Conservation (phyloP, 805 yeast genomes). For the Starmerella vitae region DNA sequence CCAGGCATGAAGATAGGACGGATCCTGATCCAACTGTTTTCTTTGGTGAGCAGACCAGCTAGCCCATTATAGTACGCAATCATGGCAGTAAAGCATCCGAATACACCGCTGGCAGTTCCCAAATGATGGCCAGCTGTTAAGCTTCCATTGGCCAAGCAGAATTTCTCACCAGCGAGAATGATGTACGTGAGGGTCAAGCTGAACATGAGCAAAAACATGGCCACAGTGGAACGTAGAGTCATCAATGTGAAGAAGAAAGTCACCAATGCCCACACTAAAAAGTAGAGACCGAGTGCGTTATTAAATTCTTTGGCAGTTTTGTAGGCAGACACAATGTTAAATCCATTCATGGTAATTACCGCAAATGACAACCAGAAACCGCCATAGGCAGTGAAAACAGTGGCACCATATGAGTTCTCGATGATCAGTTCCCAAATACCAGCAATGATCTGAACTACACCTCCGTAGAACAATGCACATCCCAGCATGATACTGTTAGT, state of each 20-base stretch:
- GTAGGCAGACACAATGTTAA: conserved; percentile 37
- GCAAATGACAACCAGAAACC: conserved; percentile 57
- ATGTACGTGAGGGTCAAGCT: conserved; percentile 42
- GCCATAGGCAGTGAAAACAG: conserved; percentile 34
- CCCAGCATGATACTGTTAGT: conserved; percentile 45
- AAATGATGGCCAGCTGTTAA: conserved; percentile 28
- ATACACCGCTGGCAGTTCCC: conserved; percentile 47
- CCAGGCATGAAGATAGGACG: conserved; percentile 40
- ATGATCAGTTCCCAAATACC: conserved; percentile 56
- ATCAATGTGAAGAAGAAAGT: conserved; percentile 41
- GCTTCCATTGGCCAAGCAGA: conserved; percentile 24
- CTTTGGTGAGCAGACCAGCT: conserved; percentile 45
- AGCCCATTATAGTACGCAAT: conserved; percentile 52
- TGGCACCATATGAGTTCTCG: conserved; percentile 55
- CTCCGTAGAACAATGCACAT: conserved; percentile 51
- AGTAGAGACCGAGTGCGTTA: conserved; percentile 45
- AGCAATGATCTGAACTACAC: conserved; percentile 46
- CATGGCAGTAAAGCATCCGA: conserved; percentile 44
- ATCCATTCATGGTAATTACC: conserved; percentile 40
- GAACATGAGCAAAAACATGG: conserved; percentile 46
- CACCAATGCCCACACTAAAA: conserved; percentile 52
- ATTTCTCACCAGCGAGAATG: conserved; percentile 40
- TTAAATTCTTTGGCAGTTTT: conserved; percentile 23
- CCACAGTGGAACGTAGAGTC: conserved; percentile 52
- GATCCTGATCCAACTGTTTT: conserved; percentile 45